phyloP scores from a whole-genome alignment of 768 basidiomycete species.

The Lactifluus rugatus region DNA sequence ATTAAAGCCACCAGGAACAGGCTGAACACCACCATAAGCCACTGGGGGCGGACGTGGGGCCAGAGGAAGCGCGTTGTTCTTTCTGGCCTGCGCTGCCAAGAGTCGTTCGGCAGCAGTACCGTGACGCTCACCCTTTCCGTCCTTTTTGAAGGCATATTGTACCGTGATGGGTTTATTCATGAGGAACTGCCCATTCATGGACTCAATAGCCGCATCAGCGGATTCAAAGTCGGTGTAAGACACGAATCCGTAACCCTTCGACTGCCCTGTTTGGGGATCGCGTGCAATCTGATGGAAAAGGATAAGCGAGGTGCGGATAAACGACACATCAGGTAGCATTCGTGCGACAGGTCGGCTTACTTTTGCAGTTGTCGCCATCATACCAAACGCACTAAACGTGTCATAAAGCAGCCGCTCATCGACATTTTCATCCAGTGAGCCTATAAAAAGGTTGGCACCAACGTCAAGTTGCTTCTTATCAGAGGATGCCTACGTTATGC shows the following conservation, averaged over 20 bases:
- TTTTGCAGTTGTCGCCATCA: constrained; percentile 88
- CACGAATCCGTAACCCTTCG: constrained; percentile 97
- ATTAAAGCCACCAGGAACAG: constrained; percentile 62
- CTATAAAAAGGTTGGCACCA: constrained; percentile 95
- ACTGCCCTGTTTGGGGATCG: constrained; percentile 71
- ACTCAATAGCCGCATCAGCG: constrained; percentile 90
- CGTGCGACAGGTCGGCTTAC: constrained; percentile 31
- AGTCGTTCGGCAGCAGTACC: constrained; percentile 96
- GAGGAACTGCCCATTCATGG: constrained; percentile 95
- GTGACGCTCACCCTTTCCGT: constrained; percentile 95
- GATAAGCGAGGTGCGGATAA: neutral
- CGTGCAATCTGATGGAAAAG: constrained; percentile 63
- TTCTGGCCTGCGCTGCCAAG: constrained; percentile 89
- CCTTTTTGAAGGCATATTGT: constrained; percentile 99
- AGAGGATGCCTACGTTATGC: constrained; percentile 67
- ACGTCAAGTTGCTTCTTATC: constrained; percentile 98
- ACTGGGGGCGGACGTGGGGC: constrained; percentile 67
- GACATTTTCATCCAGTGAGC: constrained; percentile 90
- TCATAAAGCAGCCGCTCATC: constrained; percentile 90
- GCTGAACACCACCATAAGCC: constrained; percentile 56
- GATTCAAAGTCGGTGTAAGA: constrained; percentile 97
- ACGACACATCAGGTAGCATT: neutral
- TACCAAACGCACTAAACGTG: constrained; percentile 91
- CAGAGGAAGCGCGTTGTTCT: constrained; percentile 85
- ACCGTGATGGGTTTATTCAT: constrained; percentile 98